Evolutionary conservation across 2,329 filamentous ascomycete genomes (phyloP), one percentile per base, ranked within the genome.

Genomic region (Didymella arachidicola): DNA sequence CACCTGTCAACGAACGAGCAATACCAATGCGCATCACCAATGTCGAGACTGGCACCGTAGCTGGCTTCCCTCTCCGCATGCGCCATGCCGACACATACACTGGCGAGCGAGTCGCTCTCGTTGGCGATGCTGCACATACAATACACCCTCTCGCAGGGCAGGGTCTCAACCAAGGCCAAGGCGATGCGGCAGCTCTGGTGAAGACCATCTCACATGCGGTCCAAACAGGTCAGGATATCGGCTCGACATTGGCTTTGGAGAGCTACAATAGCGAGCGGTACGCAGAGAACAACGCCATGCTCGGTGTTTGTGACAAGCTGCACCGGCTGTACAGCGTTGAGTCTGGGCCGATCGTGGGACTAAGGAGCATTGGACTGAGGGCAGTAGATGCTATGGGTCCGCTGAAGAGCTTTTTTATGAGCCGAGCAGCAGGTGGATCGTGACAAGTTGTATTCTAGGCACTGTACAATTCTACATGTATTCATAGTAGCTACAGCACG

Each of bases 31-130:
- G 81, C 7, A 87, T 91, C 16, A 80, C 85, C 1, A 86, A 82
- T 25, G 87, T 97, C 1, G 93, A 98, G 75, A 83, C 89, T 52
- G 88, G 89, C 66, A 92, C 87, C 18, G 82, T 96, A 14, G 94
- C 95, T 1, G 93, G 91, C 0, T 99, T 99, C 78, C 95, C 95
- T 0, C 85, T 99, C 18, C 91, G 90, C 72, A 84, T 98, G 81
- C 89, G 93, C 27, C 95, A 99, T 75, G 93, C 94, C n/a, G 91
- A 96, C 71, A 92, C 91, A 1, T 99, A 99, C 74, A 90, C 91
- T 41, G 90, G 88, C 38, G 92, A 97, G 71, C 89, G 95, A n/a
- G 83, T 97, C 8, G 95, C 93, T 0, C 85, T 99, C 1, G 87
- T 99, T 34, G 95, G 95, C 60, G 95, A 99, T 66, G 95, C 95